Percentiles rank a stretch among this genome's conserved stretches.
Conservation (phyloP, 108 stramenopile genomes). For the Chaetoceros tenuissimus region DNA sequence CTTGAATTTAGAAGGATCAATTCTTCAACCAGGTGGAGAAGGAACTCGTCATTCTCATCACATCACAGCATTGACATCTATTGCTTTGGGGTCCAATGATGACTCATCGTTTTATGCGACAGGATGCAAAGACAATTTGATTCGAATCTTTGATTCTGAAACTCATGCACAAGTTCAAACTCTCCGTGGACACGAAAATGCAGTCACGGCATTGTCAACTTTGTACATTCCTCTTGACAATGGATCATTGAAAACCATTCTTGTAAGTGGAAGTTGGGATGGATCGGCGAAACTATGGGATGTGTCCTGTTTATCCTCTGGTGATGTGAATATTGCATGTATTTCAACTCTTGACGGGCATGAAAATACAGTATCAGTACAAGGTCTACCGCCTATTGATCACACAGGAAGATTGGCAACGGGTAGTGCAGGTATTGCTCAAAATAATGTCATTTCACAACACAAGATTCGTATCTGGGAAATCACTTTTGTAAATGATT, state of each 20-base stretch:
- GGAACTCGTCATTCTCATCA: slow-evolving; percentile 33
- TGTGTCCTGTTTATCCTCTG: slow-evolving; percentile 16
- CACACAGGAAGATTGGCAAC: slow-evolving; percentile 38
- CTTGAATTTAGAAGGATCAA: neutral
- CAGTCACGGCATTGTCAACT: slow-evolving; percentile 67
- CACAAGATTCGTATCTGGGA: slow-evolving; percentile 70
- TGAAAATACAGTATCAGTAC: slow-evolving; percentile 77
- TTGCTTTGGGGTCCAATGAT: neutral
- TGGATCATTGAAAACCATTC: slow-evolving; percentile 11
- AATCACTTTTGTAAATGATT: slow-evolving; percentile 2
- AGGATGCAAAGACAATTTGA: slow-evolving; percentile 69
- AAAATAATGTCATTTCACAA: slow-evolving; percentile 48
- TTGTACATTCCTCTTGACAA: slow-evolving; percentile 3
- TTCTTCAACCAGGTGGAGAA: slow-evolving; percentile 27
- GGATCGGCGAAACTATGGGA: slow-evolving; percentile 83
- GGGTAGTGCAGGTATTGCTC: slow-evolving; percentile 67
- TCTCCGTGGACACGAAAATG: slow-evolving; percentile 70
- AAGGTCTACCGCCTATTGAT: slow-evolving; percentile 29
- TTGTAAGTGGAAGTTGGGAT: slow-evolving; percentile 81
- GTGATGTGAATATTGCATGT: slow-evolving; percentile 4
- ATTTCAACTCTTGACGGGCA: slow-evolving; percentile 58
- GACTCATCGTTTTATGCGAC: slow-evolving; percentile 40
- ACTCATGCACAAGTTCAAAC: slow-evolving; percentile 27
- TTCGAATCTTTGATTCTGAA: slow-evolving; percentile 53
- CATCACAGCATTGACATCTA: slow-evolving; percentile 14